A percentile compares a stretch with the other conserved stretches of the same genome.
phyloP scores from a whole-genome alignment of 139 green algal species.

The Nannochloris sp. region DNA sequence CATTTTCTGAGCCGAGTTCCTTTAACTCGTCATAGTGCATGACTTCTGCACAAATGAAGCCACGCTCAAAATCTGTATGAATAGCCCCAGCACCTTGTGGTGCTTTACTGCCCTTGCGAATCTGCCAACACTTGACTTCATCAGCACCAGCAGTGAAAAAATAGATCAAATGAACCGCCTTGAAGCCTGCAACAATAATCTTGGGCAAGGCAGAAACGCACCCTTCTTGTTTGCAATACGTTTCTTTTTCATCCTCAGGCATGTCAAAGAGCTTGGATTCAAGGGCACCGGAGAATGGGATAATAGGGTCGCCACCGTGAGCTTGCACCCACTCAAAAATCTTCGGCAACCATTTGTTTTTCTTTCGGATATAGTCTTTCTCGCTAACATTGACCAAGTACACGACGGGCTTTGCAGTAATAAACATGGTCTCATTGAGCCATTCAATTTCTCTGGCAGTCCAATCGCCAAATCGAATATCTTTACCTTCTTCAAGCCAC shows the following conservation, averaged over 20 bases:
- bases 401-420: slow-evolving; percentile 91
- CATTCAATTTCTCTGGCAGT: slow-evolving; percentile 66
- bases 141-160: slow-evolving; percentile 97
- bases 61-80: slow-evolving; percentile 96
- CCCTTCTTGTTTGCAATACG: slow-evolving; percentile 62
- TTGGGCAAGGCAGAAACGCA: slow-evolving; percentile 67
- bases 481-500: slow-evolving; percentile 60
- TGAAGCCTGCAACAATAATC: slow-evolving; percentile 96
- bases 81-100: slow-evolving; percentile 93
- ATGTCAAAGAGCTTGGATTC: slow-evolving; percentile 87
- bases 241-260: slow-evolving; percentile 67
- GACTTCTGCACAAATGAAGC: slow-evolving; percentile 98
- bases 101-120: slow-evolving; percentile 77
- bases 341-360: slow-evolving; percentile 98
- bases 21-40: slow-evolving; percentile 80
- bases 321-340: slow-evolving; percentile 80
- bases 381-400: slow-evolving; percentile 93
- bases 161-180: slow-evolving; percentile 91
- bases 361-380: slow-evolving; percentile 92
- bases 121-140: slow-evolving; percentile 96
- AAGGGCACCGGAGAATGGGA: slow-evolving; percentile 85
- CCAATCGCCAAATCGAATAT: slow-evolving; percentile 83
- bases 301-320: slow-evolving; percentile 87
- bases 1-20: slow-evolving; percentile 65
- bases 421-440: slow-evolving; percentile 75